phyloP scores from a whole-genome alignment of 2,329 filamentous ascomycete genomes.

The Epichloe uncinata region DNA sequence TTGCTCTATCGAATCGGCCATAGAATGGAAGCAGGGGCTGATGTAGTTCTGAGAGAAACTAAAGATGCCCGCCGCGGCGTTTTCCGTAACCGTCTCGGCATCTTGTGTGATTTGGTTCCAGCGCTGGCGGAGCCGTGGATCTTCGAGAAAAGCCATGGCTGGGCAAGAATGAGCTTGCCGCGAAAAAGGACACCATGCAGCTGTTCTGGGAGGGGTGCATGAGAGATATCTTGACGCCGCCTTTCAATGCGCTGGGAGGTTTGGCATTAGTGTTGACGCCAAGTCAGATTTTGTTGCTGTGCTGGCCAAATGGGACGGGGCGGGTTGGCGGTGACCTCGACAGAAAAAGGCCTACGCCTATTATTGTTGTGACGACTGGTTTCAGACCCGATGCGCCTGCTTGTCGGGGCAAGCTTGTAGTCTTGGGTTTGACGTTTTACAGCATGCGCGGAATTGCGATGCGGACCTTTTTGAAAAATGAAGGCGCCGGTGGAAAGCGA shows the following conservation, averaged over 20 bases:
- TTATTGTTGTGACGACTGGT: neutral
- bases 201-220: neutral
- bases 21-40: conserved; percentile 59
- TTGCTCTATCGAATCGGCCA: conserved; percentile 55
- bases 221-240: neutral
- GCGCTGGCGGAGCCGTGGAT: conserved; percentile 82
- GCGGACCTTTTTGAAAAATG: neutral
- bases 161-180: conserved; percentile 8
- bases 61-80: conserved; percentile 84
- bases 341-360: neutral
- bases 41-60: conserved; percentile 79
- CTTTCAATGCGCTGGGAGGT: neutral
- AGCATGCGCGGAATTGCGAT: neutral
- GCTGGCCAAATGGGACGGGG: neutral
- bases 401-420: neutral
- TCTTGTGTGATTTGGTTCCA: conserved; percentile 90
- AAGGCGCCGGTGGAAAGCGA: neutral
- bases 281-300: neutral
- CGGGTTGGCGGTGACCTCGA: neutral
- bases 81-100: conserved; percentile 79
- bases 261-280: neutral
- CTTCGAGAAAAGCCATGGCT: conserved; percentile 50
- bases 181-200: neutral
- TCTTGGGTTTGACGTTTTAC: neutral
- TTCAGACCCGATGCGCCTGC: neutral